Conservation (phyloP, 2,329 filamentous ascomycete genomes). For the Trichophyton mentagrophytes region DNA sequence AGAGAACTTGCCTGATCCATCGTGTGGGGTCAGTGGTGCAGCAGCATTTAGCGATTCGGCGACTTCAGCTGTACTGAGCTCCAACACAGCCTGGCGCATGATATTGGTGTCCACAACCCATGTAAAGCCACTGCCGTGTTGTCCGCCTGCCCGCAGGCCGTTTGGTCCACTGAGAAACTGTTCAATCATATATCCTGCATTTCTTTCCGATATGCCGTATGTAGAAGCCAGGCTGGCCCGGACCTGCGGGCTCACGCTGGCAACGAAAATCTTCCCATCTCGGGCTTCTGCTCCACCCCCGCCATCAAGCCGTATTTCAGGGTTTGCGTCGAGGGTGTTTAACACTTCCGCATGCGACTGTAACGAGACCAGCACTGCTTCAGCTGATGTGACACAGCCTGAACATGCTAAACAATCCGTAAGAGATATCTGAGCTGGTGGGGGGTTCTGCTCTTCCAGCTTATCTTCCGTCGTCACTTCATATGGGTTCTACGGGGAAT, state of each 20-base stretch:
- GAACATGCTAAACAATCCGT: conserved; percentile 97
- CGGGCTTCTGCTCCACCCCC: conserved; percentile 30
- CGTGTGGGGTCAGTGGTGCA: conserved; percentile 7
- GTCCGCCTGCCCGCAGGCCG: conserved; percentile 58
- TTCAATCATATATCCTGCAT: conserved; percentile 71
- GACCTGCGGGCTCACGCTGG: conserved; percentile 83
- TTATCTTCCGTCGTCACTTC: conserved; percentile 93
- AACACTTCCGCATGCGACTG: conserved; percentile 91
- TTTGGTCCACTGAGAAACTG: conserved; percentile 59
- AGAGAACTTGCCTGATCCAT: conserved; percentile 14
- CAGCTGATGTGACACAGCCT: conserved; percentile 91
- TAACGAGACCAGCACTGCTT: conserved; percentile 88
- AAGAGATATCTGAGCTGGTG: conserved; percentile 81
- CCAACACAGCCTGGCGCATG: conserved; percentile 69
- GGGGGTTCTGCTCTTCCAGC: conserved; percentile 42
- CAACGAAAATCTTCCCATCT: conserved; percentile 73
- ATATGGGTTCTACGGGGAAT: conserved; percentile 42
- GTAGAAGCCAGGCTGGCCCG: conserved; percentile 80
- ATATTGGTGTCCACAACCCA: conserved; percentile 88
- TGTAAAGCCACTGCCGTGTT: conserved; percentile 62
- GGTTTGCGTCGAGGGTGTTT: conserved; percentile 57
- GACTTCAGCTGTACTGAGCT: conserved; percentile 63
- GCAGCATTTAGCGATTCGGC: conserved; percentile 27
- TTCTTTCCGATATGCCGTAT: conserved; percentile 57
- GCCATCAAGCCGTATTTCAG: conserved; percentile 27